A percentile compares a stretch with the other conserved stretches of the same genome.
Evolutionary conservation across 169 alveolate species (phyloP).

Genomic region (Plasmodium billcollinsi): DNA sequence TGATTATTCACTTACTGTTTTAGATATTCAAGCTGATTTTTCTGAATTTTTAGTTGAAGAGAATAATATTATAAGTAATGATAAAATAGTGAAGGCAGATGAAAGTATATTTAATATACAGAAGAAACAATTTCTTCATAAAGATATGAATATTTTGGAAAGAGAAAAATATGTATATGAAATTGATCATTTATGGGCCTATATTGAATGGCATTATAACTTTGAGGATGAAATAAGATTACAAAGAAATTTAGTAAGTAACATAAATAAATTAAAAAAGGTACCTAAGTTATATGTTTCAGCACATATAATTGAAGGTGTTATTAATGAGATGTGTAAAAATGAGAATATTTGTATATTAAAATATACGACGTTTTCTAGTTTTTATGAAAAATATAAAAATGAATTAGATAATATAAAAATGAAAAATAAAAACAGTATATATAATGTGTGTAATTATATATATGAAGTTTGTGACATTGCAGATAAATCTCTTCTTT

Average conservation of each 20-base stretch:
- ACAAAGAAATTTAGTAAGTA: constrained; percentile 41
- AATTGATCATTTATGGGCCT: constrained; percentile 76
- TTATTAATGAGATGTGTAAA: constrained; percentile 57
- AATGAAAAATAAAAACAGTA: constrained; percentile 17
- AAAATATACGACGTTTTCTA: constrained; percentile 56
- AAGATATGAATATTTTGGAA: constrained; percentile 7
- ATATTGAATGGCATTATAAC: constrained; percentile 73
- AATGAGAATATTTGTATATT: constrained; percentile 68
- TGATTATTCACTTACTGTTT: constrained; percentile 37
- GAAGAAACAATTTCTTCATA: constrained; percentile 42
- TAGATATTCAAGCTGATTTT: constrained; percentile 76
- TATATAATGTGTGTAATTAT: constrained; percentile 61
- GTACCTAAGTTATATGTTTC: constrained; percentile 64
- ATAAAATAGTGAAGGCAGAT: constrained; percentile 23
- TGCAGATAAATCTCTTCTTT: constrained; percentile 67
- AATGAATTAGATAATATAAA: constrained; percentile 33
- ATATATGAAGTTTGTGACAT: constrained; percentile 75
- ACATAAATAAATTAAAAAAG: constrained; percentile 39
- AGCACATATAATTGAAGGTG: constrained; percentile 76
- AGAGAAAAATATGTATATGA: constrained; percentile 66
- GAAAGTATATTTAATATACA: constrained; percentile 40
- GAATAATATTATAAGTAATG: constrained; percentile 56
- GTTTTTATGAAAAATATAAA: constrained; percentile 52
- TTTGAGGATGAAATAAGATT: constrained; percentile 73
- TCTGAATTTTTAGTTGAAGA: constrained; percentile 70